Conservation (phyloP, 176 grass and related monocot species). For the Zea mays region Zm-B73-REFERENCE-NAM-5.0 NC_050104.1:111341001-111341500, state of each 20-base stretch:
- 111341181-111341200: conserved; percentile 80
- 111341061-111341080: background rate
- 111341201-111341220: conserved; percentile 84
- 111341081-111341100: background rate
- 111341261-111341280: background rate
- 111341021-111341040: background rate
- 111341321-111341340: conserved; percentile 14
- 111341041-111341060: background rate
- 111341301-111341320: background rate
- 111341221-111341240: conserved; percentile 69
- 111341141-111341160: conserved; percentile 85
- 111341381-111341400: background rate
- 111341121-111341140: conserved; percentile 67
- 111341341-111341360: conserved; percentile 27
- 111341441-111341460: background rate
- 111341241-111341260: background rate
- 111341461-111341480: background rate
- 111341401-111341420: conserved; percentile 10
- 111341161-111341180: conserved; percentile 92
- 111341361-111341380: conserved; percentile 7
- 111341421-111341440: background rate
- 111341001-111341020: background rate
- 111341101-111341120: conserved; percentile 50
- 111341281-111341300: background rate
- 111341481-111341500: background rate